Evolutionary conservation across 176 grass and related monocot species (phyloP), one percentile per base, ranked within the genome.

Genomic region (Urochloa ruziziensis): DNA sequence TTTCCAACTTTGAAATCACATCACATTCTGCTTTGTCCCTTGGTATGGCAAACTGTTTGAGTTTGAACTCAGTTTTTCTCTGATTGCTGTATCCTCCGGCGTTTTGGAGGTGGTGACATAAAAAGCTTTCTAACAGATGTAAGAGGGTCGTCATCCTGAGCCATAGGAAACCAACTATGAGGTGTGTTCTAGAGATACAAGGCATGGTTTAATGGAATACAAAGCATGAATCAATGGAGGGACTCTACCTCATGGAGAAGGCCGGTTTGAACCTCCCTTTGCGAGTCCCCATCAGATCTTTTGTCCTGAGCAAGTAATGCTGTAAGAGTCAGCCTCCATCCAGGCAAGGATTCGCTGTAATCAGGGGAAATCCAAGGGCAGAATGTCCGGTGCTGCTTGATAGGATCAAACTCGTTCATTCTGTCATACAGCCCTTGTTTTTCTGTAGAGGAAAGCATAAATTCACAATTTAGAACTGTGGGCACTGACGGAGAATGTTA

Each of bases 301-400:
- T 83, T 86, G 61, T 83, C 78, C 52, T 79, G 89, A 69, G 84
- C 76, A 78, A 94, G 88, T 86, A 98, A 88, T 43, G 97, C 93
- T 4, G 48, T 75, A 47, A 99, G 85, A 51, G 78, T 94, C 81
- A 94, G 53, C 79, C 85, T 94, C 91, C 97, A 99, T 44, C 96
- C 96, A 72, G 93, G 89, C 57, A 92, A 77, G 21, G 64, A 63
- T 46, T 87, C 82, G 65, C 85, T 63, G 17, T 59, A 34, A 71
- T 96, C 86, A 28, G 84, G 91, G 81, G 90, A 77, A 54, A 90
- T 90, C 96, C 96, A 99, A 64, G 97, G 91, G 82, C 97, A 99
- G 83, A 96, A 99, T 18, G 89, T 82, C 78, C 97, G 80, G 86
- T 99, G 97, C 57, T 96, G 93, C 89, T 85, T 96, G 65, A 96